Evolutionary conservation across 108 stramenopile species (phyloP), one percentile per base, ranked within the genome.

Genomic region (Thalassiosira profunda): DNA sequence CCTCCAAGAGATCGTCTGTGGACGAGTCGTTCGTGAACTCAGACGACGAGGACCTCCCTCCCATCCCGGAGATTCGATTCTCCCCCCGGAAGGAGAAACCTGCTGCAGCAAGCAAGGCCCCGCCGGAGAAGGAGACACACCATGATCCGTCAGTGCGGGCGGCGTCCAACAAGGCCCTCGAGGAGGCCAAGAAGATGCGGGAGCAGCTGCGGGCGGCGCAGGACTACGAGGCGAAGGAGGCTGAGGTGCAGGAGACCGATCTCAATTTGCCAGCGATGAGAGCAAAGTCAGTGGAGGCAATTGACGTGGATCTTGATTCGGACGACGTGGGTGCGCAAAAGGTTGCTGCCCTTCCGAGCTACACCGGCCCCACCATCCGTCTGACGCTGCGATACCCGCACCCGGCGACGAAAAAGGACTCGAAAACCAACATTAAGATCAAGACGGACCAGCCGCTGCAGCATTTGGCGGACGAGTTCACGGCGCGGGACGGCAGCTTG

Each of bases 221-320:
- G 49, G 20, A 12, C 0, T 88, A 88, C 57, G 67, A 88, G 48
- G 87, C 84, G 21, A 75, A 86, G 54, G n/a, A n/a, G n/a, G n/a
- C n/a, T n/a, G n/a, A n/a, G n/a, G n/a, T n/a, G n/a, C n/a, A n/a
- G n/a, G n/a, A n/a, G n/a, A n/a, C n/a, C n/a, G 87, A 88, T 52
- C 14, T 88, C 20, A 18, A 66, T 44, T 67, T 79, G 6, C n/a
- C 30, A 55, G 45, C 64, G 11, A 15, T 52, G 33, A 31, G 30
- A 5, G 29, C 51, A 29, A 31, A 52, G 18, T 4, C 37, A 12
- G 17, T 15, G n/a, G n/a, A 11, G 15, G 11, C 54, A 35, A 10
- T 12, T 40, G 36, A 15, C 29, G 26, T 23, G 18, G 59, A 38
- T 20, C 49, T 56, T 14, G 11, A 38, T 18, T 2, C n/a, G n/a